Conservation (phyloP, 1,139 yeast genomes). For the Candida frijolesensis region DNA sequence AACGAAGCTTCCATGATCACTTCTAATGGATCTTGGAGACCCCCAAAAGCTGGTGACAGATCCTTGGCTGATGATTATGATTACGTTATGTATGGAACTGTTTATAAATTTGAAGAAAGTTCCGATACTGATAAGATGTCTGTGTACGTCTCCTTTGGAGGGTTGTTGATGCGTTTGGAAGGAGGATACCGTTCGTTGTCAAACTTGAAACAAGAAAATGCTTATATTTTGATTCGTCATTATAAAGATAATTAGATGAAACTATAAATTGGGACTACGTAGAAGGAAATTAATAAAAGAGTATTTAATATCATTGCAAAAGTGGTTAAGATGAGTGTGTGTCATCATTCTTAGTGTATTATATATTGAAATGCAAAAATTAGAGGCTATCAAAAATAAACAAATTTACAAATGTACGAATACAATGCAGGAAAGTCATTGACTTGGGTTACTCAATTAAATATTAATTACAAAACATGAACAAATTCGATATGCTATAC, state of each 20-base stretch:
- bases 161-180: slow-evolving; percentile 88
- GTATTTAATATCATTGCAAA: neutral
- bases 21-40: slow-evolving; percentile 85
- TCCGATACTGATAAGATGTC: slow-evolving; percentile 72
- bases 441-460: neutral
- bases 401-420: no score
- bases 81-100: slow-evolving; percentile 98
- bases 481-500: neutral
- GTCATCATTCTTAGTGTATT: neutral
- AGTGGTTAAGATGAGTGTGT: neutral
- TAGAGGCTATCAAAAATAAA: neutral
- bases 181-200: slow-evolving; percentile 92
- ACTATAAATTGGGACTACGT: neutral
- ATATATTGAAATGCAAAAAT: neutral
- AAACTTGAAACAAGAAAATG: slow-evolving; percentile 89
- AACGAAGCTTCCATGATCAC: slow-evolving; percentile 56
- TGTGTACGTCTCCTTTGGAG: slow-evolving; percentile 95
- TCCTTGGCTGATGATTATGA: slow-evolving; percentile 96
- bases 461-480: neutral
- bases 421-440: no score
- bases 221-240: slow-evolving; percentile 86
- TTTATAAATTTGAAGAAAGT: slow-evolving; percentile 93
- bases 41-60: slow-evolving; percentile 80
- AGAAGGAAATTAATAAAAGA: neutral
- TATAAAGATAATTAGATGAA: slow-evolving; percentile 41